Evolutionary conservation across 2,329 filamentous ascomycete genomes (phyloP).

Genomic region (Colletotrichum brevisporum): DNA sequence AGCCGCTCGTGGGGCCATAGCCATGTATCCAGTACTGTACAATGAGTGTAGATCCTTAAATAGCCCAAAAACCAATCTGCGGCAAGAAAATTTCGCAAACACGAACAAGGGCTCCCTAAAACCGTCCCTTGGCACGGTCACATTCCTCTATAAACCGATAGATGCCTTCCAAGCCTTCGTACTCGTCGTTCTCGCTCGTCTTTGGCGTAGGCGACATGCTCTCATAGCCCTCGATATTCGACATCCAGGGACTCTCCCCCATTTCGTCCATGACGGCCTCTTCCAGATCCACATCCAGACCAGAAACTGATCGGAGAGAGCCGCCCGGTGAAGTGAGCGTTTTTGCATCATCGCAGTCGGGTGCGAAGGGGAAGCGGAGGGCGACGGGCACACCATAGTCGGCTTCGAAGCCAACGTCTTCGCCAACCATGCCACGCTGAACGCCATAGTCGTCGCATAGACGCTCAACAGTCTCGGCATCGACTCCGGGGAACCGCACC

Average conservation of each 20-base stretch:
- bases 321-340: conserved; percentile 62
- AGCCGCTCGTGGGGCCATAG: conserved; percentile 13
- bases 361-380: conserved; percentile 88
- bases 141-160: conserved; percentile 73
- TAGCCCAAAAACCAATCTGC: conserved; percentile 16
- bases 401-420: conserved; percentile 81
- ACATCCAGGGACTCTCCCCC: conserved; percentile 64
- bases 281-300: conserved; percentile 51
- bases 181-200: conserved; percentile 62
- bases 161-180: conserved; percentile 70
- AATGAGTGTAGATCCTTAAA: conserved; percentile 44
- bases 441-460: conserved; percentile 92
- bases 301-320: conserved; percentile 60
- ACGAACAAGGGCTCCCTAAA: conserved; percentile 42
- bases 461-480: conserved; percentile 83
- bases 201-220: conserved; percentile 61
- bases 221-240: conserved; percentile 63
- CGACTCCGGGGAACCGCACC: conserved; percentile 92
- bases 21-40: conserved; percentile 20
- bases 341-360: conserved; percentile 56
- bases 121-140: conserved; percentile 58
- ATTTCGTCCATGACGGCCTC: conserved; percentile 60
- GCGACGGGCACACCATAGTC: conserved; percentile 80
- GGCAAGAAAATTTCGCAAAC: neutral
- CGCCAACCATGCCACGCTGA: conserved; percentile 80